Conservation (phyloP, 2,329 filamentous ascomycete species). For the Colletotrichum viniferum region DNA sequence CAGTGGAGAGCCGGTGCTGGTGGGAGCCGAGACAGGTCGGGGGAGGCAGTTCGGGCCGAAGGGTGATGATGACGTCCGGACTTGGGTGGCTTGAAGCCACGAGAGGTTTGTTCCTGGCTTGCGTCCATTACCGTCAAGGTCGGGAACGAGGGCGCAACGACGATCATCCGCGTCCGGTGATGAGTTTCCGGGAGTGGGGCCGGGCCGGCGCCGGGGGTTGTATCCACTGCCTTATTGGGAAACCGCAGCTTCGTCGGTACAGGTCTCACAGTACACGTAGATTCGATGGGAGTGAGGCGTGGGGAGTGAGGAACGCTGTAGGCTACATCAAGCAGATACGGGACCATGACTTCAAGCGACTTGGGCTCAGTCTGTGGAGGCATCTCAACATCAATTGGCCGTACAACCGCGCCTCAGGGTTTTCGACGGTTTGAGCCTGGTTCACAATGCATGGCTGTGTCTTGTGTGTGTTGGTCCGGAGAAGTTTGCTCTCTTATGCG, state of each 20-base stretch:
- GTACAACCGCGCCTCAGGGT: accelerated
- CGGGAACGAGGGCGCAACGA: accelerated
- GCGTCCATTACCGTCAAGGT: not conserved
- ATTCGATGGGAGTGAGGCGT: not conserved
- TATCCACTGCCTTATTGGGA: not conserved
- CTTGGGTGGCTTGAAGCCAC: not conserved
- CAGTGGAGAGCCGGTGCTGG: not conserved
- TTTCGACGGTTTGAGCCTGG: not conserved
- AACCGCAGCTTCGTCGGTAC: not conserved
- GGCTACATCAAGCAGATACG: not conserved
- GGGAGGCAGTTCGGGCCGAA: not conserved
- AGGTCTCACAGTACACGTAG: not conserved
- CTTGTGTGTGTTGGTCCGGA: not conserved
- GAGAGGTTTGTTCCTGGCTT: not conserved
- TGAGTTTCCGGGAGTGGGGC: not conserved
- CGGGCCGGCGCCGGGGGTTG: not conserved
- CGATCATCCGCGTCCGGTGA: not conserved
- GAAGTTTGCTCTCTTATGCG: not conserved
- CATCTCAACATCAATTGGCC: not conserved
- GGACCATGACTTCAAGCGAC: accelerated
- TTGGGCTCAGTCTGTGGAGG: accelerated
- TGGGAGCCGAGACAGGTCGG: not conserved
- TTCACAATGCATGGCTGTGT: not conserved
- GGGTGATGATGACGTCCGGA: not conserved
- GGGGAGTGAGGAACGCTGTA: not conserved